Conservation (phyloP, 805 yeast species). For the Hemisphaericaspora nanyangensis region DNA sequence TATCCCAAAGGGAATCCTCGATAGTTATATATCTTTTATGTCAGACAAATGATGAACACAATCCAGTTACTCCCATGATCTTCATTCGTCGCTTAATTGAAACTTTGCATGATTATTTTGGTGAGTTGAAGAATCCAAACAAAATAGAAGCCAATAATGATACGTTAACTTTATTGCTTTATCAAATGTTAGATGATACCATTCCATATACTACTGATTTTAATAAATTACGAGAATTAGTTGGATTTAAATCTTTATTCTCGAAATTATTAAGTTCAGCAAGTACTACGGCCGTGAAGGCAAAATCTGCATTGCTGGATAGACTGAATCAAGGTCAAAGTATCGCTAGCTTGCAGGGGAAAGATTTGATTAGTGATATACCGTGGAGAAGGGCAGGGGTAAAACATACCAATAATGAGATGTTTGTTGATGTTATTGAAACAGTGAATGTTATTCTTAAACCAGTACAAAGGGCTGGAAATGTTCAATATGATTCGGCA, state of each 20-base stretch:
- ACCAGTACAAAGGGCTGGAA: constrained; percentile 20
- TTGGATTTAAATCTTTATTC: constrained; percentile 61
- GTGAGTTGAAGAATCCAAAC: constrained; percentile 32
- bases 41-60: constrained; percentile 12
- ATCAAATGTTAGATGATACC: constrained; percentile 77
- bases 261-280: constrained; percentile 47
- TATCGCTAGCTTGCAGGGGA: neutral
- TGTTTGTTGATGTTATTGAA: constrained; percentile 81
- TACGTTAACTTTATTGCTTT: constrained; percentile 63
- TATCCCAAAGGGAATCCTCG: constrained; percentile 3
- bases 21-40: constrained; percentile 6
- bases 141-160: constrained; percentile 70
- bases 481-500: constrained; percentile 27
- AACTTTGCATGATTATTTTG: constrained; percentile 57
- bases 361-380: constrained; percentile 12
- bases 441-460: constrained; percentile 51
- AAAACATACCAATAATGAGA: constrained; percentile 75
- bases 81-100: constrained; percentile 49
- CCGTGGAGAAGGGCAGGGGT: constrained; percentile 83
- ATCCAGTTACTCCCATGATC: constrained; percentile 54
- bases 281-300: constrained; percentile 27
- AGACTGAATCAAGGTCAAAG: neutral
- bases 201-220: constrained; percentile 69
- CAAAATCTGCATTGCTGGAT: constrained; percentile 9
- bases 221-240: constrained; percentile 63